phyloP scores from a whole-genome alignment of 257 asterid species.

The Solanum pimpinellifolium region DNA sequence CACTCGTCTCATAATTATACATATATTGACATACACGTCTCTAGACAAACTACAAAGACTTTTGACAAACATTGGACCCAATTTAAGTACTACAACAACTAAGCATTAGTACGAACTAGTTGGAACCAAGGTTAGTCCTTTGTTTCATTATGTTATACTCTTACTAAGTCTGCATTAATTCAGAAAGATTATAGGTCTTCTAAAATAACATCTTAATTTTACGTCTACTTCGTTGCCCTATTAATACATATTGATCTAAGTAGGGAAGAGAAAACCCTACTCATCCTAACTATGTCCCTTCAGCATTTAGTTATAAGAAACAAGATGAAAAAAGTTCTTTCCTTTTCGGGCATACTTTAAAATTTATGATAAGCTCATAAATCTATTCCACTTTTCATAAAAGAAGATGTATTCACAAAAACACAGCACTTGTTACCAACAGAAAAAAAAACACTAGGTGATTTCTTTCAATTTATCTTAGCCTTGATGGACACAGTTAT shows the following conservation, averaged over 20 bases:
- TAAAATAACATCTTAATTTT: neutral
- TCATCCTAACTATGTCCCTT: neutral
- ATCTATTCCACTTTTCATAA: neutral
- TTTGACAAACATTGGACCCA: neutral
- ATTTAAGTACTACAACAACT: neutral
- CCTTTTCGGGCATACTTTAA: too few relatives aligned
- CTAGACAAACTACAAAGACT: neutral
- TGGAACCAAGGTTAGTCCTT: neutral
- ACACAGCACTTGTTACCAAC: neutral
- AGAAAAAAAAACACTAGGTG: neutral
- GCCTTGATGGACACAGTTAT: neutral
- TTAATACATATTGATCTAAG: neutral
- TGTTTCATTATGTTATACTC: neutral
- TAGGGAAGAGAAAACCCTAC: neutral
- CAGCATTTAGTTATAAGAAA: neutral
- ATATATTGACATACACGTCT: neutral
- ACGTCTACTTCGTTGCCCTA: neutral
- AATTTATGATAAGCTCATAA: neutral
- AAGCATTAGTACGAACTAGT: neutral
- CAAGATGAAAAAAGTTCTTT: neutral
- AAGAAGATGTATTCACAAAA: neutral
- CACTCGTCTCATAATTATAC: neutral
- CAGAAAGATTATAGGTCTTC: neutral
- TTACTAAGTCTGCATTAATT: neutral
- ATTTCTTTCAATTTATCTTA: neutral